A percentile compares a stretch with the other conserved stretches of the same genome.
Conservation (phyloP, 257 asterid species). For the Leptodermis oblonga region DNA sequence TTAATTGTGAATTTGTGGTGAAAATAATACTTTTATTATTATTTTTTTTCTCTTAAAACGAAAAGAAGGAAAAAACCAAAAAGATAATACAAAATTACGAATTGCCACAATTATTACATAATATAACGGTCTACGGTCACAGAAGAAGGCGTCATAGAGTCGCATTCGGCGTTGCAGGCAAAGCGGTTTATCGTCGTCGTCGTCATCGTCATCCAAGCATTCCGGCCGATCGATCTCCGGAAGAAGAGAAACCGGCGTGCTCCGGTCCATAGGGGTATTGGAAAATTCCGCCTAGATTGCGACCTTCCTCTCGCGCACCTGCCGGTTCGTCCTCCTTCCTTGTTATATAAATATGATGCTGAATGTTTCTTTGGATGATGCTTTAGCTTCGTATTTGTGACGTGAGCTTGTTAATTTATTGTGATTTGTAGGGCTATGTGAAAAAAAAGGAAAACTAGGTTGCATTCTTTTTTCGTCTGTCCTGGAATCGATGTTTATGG, state of each 20-base stretch:
- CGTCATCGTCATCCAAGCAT: neutral
- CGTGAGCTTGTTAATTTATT: conserved; percentile 13
- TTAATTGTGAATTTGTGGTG: too few species aligned
- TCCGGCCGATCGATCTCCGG: conserved; percentile 22
- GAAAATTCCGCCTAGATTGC: neutral
- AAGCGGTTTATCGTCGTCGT: neutral
- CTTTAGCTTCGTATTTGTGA: neutral
- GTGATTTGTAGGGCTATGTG: conserved; percentile 35
- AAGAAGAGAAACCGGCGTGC: conserved; percentile 2
- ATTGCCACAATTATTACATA: neutral
- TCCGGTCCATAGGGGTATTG: conserved; percentile 20
- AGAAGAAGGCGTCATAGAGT: conserved; percentile 15
- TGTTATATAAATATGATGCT: neutral
- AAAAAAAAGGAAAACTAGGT: neutral
- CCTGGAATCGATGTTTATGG: conserved; percentile 53
- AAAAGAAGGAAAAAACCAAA: too few species aligned
- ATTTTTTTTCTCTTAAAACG: too few species aligned
- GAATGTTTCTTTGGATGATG: neutral
- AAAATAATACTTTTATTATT: too few species aligned
- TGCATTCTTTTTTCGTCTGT: neutral
- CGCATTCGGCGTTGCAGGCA: conserved; percentile 2
- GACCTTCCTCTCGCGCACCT: conserved; percentile 28
- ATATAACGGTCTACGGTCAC: neutral
- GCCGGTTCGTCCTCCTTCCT: neutral
- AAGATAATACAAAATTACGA: neutral